Conservation (phyloP, 208 protist species). For the Angomonas ambiguus region DNA sequence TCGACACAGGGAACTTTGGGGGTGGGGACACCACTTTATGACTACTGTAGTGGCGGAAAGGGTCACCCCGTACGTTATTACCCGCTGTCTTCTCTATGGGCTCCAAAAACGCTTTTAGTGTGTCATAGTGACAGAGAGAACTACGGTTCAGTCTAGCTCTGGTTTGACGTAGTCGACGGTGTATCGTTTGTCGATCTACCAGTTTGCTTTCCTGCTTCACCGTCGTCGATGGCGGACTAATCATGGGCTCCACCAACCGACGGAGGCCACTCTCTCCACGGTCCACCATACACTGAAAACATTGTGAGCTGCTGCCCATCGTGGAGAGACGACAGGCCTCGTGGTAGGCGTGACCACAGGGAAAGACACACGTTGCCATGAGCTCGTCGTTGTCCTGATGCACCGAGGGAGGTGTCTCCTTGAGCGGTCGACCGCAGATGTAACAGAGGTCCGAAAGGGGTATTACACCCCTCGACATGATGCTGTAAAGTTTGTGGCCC, state of each 20-base stretch:
- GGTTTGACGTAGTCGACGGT: slow-evolving; percentile 14
- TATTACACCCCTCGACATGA: slow-evolving; percentile 44
- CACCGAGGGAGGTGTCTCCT: slow-evolving; percentile 2
- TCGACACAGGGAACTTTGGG: background rate
- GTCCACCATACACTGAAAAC: background rate
- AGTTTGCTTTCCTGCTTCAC: background rate
- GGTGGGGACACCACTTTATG: slow-evolving; percentile 1
- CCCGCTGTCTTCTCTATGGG: background rate
- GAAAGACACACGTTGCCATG: slow-evolving; percentile 49
- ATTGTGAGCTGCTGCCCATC: background rate
- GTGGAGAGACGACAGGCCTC: slow-evolving; percentile 24
- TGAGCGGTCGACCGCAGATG: slow-evolving; percentile 39
- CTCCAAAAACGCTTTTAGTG: slow-evolving; percentile 1
- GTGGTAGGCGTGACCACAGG: slow-evolving; percentile 78
- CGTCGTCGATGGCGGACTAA: background rate
- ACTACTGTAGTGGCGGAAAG: background rate
- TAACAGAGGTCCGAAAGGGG: slow-evolving; percentile 51
- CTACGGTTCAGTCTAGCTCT: slow-evolving; percentile 5
- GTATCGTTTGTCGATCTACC: background rate
- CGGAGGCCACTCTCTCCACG: background rate
- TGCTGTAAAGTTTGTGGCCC: slow-evolving; percentile 27
- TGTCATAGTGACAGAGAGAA: background rate
- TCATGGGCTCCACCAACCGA: background rate
- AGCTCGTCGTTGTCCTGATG: background rate
- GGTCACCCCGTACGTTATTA: background rate